Evolutionary conservation across 768 basidiomycete genomes (phyloP).

Genomic region (Pleurotus eryngii): DNA sequence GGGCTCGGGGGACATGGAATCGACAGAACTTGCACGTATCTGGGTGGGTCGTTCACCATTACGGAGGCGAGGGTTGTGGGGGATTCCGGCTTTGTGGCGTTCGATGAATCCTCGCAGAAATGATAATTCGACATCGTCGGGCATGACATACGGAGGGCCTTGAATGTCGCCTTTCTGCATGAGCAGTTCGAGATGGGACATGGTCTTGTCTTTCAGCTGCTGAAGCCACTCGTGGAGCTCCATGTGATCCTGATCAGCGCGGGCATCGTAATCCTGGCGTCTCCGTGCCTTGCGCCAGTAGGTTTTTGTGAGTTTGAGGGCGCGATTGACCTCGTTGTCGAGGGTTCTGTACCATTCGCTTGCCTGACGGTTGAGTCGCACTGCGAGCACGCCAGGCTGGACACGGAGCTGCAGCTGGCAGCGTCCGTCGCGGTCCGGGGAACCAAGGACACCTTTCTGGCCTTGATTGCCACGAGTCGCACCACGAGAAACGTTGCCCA

Average conservation of each 20-base stretch:
- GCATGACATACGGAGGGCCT: slow-evolving; percentile 79
- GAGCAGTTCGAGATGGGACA: slow-evolving; percentile 82
- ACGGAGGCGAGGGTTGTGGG: slow-evolving; percentile 79
- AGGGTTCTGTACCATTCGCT: slow-evolving; percentile 83
- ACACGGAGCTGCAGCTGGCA: slow-evolving; percentile 76
- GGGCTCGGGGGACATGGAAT: slow-evolving; percentile 47
- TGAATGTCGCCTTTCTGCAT: slow-evolving; percentile 88
- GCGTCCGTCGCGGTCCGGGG: slow-evolving; percentile 72
- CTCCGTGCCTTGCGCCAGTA: slow-evolving; percentile 82
- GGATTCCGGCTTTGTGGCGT: slow-evolving; percentile 68
- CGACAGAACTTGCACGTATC: slow-evolving; percentile 41
- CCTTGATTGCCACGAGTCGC: slow-evolving; percentile 85
- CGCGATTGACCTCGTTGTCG: slow-evolving; percentile 75
- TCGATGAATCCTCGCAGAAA: slow-evolving; percentile 84
- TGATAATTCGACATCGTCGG: slow-evolving; percentile 71
- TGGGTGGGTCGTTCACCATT: slow-evolving; percentile 38
- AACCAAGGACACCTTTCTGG: slow-evolving; percentile 74
- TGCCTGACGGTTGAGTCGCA: slow-evolving; percentile 68
- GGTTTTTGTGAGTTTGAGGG: slow-evolving; percentile 80
- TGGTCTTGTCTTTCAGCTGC: slow-evolving; percentile 84
- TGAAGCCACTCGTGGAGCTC: slow-evolving; percentile 86
- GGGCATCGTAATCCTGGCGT: slow-evolving; percentile 81
- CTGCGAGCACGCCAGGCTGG: slow-evolving; percentile 78
- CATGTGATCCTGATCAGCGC: slow-evolving; percentile 87
- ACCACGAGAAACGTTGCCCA: slow-evolving; percentile 81